Conservation (phyloP, 2,329 filamentous ascomycete species). For the Trichophyton rubrum region DNA sequence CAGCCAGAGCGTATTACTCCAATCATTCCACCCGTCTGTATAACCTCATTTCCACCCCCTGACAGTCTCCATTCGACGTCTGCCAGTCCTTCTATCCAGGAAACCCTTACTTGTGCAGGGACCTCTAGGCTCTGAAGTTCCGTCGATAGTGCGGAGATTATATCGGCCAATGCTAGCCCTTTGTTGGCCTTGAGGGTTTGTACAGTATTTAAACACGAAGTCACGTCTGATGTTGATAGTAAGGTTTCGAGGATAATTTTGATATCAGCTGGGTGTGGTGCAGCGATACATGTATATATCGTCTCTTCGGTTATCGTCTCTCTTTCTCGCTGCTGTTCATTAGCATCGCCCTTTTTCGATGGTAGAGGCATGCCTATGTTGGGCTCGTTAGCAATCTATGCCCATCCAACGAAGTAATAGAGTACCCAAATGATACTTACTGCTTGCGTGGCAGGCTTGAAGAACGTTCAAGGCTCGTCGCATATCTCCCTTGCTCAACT, state of each 20-base stretch:
- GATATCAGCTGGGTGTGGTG: constrained; percentile 82
- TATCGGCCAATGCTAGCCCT: constrained; percentile 84
- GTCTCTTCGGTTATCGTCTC: constrained; percentile 82
- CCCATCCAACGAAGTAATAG: not conserved
- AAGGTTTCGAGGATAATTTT: constrained; percentile 71
- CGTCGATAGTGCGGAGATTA: constrained; percentile 74
- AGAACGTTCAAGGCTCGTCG: constrained; percentile 84
- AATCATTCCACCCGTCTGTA: constrained; percentile 88
- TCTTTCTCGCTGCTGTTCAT: constrained; percentile 47
- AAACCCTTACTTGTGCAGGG: constrained; percentile 71
- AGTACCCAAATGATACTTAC: constrained; percentile 35
- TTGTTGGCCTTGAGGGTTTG: constrained; percentile 75
- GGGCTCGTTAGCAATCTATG: constrained; percentile 9
- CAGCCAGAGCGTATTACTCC: constrained; percentile 79
- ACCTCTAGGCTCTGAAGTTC: constrained; percentile 75
- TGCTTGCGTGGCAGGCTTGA: constrained; percentile 91
- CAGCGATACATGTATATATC: constrained; percentile 96
- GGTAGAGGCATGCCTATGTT: constrained; percentile 53
- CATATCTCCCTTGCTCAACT: constrained; percentile 91
- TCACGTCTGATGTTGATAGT: constrained; percentile 74
- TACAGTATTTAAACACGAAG: constrained; percentile 74
- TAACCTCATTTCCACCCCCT: constrained; percentile 69
- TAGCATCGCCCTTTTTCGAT: constrained; percentile 46
- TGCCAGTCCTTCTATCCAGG: constrained; percentile 81
- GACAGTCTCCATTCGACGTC: constrained; percentile 87